Percentiles rank a stretch among this genome's conserved stretches.
These are phyloP conservation scores for Lantana camara DNA, from an alignment of 257 asterid genomes.

Conservation along the genomic window DNA sequence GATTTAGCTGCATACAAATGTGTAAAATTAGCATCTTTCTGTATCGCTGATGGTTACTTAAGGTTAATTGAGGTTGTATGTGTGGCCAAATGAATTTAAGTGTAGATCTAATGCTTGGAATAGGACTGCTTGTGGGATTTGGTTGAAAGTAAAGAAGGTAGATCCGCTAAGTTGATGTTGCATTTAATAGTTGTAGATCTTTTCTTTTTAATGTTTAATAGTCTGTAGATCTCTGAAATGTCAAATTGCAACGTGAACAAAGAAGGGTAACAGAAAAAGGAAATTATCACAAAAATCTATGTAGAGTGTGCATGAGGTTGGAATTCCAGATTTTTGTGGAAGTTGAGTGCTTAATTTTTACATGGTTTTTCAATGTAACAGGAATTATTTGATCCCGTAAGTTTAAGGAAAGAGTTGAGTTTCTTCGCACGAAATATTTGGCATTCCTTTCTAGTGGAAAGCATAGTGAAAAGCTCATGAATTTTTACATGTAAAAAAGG, in stretches of 20 bases:
- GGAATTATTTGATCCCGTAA: neutral
- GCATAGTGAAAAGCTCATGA: neutral
- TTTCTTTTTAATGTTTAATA: too few relatives aligned
- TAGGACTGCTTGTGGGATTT: slow-evolving; percentile 18
- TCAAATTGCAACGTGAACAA: neutral
- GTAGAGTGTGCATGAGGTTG: slow-evolving; percentile 5
- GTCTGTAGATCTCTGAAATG: slow-evolving; percentile 6
- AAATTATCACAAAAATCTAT: neutral
- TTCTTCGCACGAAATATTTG: neutral
- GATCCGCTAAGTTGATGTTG: slow-evolving; percentile 23
- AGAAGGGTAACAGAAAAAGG: neutral
- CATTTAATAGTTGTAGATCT: slow-evolving; percentile 1
- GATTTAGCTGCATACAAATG: slow-evolving; percentile 6
- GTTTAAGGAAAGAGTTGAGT: slow-evolving; percentile 16
- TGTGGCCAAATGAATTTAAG: neutral
- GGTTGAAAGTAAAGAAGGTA: neutral
- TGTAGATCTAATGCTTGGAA: neutral
- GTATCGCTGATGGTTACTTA: slow-evolving; percentile 2
- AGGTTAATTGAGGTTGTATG: slow-evolving; percentile 8
- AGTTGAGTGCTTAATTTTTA: neutral
- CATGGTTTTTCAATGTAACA: slow-evolving; percentile 7
- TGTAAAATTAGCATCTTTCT: neutral
- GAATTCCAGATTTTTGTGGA: neutral
- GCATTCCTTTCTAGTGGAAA: neutral
- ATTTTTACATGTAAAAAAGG: neutral